Conservation (phyloP, 805 yeast genomes). For the Saccharomycopsis capsularis region DNA sequence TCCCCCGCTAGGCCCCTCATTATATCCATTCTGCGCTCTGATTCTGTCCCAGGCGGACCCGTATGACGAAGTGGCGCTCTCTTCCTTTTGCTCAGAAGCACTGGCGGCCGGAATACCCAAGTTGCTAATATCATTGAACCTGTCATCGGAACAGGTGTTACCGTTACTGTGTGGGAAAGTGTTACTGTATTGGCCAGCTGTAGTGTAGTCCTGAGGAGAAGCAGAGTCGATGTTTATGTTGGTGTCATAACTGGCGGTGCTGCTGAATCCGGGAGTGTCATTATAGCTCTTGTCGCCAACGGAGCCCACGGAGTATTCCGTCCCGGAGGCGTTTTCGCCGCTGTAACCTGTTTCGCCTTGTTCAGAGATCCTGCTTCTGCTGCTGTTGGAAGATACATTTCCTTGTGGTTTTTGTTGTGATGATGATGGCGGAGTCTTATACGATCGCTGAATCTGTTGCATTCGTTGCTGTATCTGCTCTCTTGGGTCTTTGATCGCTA, state of each 20-base stretch:
- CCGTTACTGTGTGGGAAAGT: too few species aligned
- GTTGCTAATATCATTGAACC: constrained; percentile 12
- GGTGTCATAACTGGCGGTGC: background rate
- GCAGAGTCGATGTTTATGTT: background rate
- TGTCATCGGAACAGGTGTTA: background rate
- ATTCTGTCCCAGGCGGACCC: constrained; percentile 17
- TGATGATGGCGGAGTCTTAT: background rate
- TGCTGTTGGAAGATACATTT: background rate
- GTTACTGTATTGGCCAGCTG: too few species aligned
- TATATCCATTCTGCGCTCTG: constrained; percentile 10
- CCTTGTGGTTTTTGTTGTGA: background rate
- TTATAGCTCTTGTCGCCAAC: too few species aligned
- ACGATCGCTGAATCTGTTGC: background rate
- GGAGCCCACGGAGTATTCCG: background rate
- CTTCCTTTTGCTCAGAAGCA: background rate
- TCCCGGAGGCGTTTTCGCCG: background rate
- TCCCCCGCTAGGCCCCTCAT: background rate
- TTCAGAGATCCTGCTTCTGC: too few species aligned
- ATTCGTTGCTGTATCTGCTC: background rate
- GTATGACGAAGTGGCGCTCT: background rate
- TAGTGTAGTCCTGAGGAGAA: too few species aligned
- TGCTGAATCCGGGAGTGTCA: background rate
- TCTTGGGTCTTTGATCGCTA: constrained; percentile 13
- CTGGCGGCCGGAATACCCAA: constrained; percentile 10
- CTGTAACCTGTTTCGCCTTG: background rate